Conservation (phyloP, 176 grass and related monocot genomes). For the Carex pumila region DNA sequence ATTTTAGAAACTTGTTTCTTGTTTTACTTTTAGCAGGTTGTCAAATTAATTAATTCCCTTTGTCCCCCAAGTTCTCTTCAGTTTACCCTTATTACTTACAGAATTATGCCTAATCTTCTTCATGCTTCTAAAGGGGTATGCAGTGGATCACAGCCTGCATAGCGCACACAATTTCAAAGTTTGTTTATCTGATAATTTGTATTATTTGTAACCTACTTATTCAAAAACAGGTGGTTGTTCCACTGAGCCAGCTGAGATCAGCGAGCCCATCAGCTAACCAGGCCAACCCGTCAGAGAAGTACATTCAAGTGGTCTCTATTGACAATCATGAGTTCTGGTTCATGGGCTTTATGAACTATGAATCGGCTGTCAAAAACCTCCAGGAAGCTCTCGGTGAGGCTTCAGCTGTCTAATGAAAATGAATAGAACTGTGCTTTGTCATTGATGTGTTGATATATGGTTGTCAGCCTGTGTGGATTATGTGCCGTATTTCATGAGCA, state of each 20-base stretch:
- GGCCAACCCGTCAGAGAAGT: constrained; percentile 79
- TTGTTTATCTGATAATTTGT: background rate
- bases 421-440: constrained; percentile 17
- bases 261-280: constrained; percentile 59
- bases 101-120: background rate
- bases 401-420: constrained; percentile 33
- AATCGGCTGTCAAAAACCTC: constrained; percentile 70
- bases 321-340: constrained; percentile 99
- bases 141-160: background rate
- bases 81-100: background rate
- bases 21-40: background rate
- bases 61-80: background rate
- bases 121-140: background rate
- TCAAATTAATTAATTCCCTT: background rate
- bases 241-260: constrained; percentile 65
- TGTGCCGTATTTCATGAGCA: background rate
- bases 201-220: background rate
- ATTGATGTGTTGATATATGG: background rate
- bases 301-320: constrained; percentile 78
- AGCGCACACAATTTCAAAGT: background rate
- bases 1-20: background rate
- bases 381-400: constrained; percentile 58
- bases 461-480: background rate
- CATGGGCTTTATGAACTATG: constrained; percentile 94
- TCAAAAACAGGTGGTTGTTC: constrained; percentile 56